Evolutionary conservation across 331 rosid genomes (phyloP), one percentile per base, ranked within the genome.

Genomic region (Saraca asoca): DNA sequence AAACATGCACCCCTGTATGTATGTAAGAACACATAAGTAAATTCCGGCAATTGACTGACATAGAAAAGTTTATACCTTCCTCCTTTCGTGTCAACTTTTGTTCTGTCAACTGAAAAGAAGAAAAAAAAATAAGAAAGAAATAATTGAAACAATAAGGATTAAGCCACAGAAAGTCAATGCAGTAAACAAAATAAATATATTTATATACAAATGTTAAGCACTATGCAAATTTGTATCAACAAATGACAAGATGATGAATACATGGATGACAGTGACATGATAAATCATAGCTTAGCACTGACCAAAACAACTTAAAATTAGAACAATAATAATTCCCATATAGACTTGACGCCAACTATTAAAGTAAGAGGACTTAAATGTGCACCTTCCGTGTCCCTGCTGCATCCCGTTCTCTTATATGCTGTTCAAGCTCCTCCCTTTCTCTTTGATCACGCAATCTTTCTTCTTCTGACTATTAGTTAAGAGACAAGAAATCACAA

Each of bases 381-480:
- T 46, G 69, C 68, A 92, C 96, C 96, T 90, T 90, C n/a, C 88
- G 76, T 46, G 97, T 88, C 57, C 83, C 81, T 9, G 85, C 88
- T 31, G 90, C 89, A 78, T 93, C 98, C 64, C 90, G 63, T 51
- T 88, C 98, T 78, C 85, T 86, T 70, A 93, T 12, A 73, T 88
- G 87, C 56, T 20, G 77, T 84, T 90, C 97, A 51, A 93, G 71
- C 82, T 93, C 86, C 66, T 93, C 97, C 82, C 85, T 83, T 75
- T 88, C 98, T 79, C 76, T 90, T 79, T 86, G 98, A 82, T 93
- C 98, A 59, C 85, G 95, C 77, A 88, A 48, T 62, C 86, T 83
- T 71, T 93, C 98, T 79, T 93, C 96, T 52, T 90, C 96, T 5
- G 95, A 93, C 95, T 92, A 85, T 76, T 80, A 37, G 37, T 58